Evolutionary conservation across 2,329 filamentous ascomycete species (phyloP), one percentile per base, ranked within the genome.

Genomic region (Penicillium crustosum): DNA sequence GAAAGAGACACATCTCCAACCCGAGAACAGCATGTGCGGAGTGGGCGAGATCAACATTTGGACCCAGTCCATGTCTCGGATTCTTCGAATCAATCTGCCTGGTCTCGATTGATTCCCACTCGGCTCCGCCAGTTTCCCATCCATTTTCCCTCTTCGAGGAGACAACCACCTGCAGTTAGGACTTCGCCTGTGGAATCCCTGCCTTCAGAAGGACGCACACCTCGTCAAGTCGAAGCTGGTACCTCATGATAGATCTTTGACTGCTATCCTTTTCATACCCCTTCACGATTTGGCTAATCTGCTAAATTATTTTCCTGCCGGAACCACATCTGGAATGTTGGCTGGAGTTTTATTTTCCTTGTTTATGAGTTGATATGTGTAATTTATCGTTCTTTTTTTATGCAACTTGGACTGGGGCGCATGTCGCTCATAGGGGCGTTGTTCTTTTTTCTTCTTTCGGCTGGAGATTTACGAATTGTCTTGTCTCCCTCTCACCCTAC

Each of bases 251-350:
- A 35, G 29, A 31, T 31, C n/a, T 45, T 54, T 44, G 61, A 39
- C 21, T 48, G 21, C 8, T 44, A 27, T 33, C 8, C 19, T 39
- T 36, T 33, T 50, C 52, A 45, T 31, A 10, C 23, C 13, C 42
- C 12, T 43, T 55, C 33, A 42, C 31, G 39, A 57, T 33, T 39
- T 43, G 27, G 39, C 36, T 59, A 45, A 49, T 52, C 33, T 39
- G 29, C 55, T 36, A 49, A 19, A 13, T 48, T 5, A 54, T 25
- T 45, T 35, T 48, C 45, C 57, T 57, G 53, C 52, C 55, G 44
- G 29, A 57, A 54, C 60, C 58, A 64, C 65, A 66, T 68, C 65
- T 68, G 66, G 65, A 57, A 68, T 68, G 64, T 60, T 53, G 61
- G 35, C 55, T 51, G 38, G 54, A 43, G 42, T 42, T 54, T 43